A percentile compares a stretch with the other conserved stretches of the same genome.
Conservation (phyloP, 129 eudicot genomes). For the Chrysanthemum lavandulifolium region DNA sequence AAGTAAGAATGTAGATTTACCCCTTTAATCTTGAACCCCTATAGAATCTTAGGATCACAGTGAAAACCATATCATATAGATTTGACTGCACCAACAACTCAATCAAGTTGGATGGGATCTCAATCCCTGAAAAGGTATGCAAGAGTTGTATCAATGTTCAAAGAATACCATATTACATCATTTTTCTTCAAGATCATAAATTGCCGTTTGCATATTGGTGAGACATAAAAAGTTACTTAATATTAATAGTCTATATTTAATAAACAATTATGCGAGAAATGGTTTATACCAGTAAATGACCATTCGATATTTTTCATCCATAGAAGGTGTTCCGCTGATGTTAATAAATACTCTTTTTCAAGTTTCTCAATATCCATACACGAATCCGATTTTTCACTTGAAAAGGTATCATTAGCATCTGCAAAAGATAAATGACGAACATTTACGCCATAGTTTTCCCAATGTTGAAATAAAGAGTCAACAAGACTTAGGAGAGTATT, state of each 20-base stretch:
- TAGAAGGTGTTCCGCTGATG: slow-evolving; percentile 87
- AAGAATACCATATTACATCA: too few relatives aligned
- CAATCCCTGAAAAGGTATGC: slow-evolving; percentile 44
- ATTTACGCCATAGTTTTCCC: slow-evolving; percentile 1
- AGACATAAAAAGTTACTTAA: too few relatives aligned
- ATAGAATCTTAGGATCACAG: slow-evolving; percentile 76
- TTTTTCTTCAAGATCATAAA: neutral
- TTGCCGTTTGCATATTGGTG: too few relatives aligned
- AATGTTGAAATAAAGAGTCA: neutral
- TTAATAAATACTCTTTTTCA: slow-evolving; percentile 82
- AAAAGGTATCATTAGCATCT: slow-evolving; percentile 46
- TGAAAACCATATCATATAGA: slow-evolving; percentile 88
- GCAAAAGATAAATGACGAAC: slow-evolving; percentile 23
- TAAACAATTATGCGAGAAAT: neutral
- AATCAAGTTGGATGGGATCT: slow-evolving; percentile 64
- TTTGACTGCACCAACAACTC: slow-evolving; percentile 79
- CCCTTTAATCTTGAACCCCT: slow-evolving; percentile 79
- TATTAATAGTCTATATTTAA: neutral
- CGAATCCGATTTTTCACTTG: slow-evolving; percentile 45
- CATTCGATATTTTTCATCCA: slow-evolving; percentile 69
- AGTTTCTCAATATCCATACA: slow-evolving; percentile 65
- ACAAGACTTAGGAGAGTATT: slow-evolving; percentile 11
- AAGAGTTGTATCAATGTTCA: neutral
- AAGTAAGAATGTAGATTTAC: slow-evolving; percentile 33
- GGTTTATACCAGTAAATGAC: slow-evolving; percentile 63